Evolutionary conservation across 1,284 basidiomycete species (phyloP).

Genomic region (Leccinum insigne): DNA sequence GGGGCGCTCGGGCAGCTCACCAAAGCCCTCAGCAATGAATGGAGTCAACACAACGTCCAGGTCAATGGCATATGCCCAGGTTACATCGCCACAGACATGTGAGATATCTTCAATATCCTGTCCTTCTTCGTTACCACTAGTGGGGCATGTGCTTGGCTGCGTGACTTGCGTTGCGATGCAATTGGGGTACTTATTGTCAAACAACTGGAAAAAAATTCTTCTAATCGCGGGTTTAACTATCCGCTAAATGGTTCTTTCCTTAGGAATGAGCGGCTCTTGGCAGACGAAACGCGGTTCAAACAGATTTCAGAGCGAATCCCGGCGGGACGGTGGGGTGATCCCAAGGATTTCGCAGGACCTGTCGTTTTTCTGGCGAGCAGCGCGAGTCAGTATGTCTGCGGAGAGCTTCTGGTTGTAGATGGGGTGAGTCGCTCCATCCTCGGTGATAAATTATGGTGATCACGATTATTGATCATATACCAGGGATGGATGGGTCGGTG

Average conservation of each 20-base stretch:
- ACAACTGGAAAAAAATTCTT: background rate
- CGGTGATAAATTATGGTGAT: slow-evolving; percentile 15
- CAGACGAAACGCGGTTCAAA: slow-evolving; percentile 71
- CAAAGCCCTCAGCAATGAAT: slow-evolving; percentile 62
- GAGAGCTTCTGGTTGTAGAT: slow-evolving; percentile 82
- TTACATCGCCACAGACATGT: slow-evolving; percentile 92
- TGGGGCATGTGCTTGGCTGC: background rate
- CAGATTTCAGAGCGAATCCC: slow-evolving; percentile 95
- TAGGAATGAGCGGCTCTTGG: slow-evolving; percentile 80
- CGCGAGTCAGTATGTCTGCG: slow-evolving; percentile 90
- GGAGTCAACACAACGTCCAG: slow-evolving; percentile 83
- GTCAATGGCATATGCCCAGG: slow-evolving; percentile 93
- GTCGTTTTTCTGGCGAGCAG: slow-evolving; percentile 87
- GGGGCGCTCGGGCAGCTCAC: slow-evolving; percentile 85
- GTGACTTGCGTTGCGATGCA: slow-evolving; percentile 8
- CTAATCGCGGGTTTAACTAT: slow-evolving; percentile 16
- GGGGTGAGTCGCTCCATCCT: slow-evolving; percentile 47
- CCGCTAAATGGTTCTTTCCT: slow-evolving; percentile 21
- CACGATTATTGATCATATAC: slow-evolving; percentile 10
- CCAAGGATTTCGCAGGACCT: slow-evolving; percentile 89
- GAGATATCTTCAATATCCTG: slow-evolving; percentile 31
- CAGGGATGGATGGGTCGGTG: slow-evolving; percentile 72
- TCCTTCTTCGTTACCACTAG: slow-evolving; percentile 3
- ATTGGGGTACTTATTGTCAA: slow-evolving; percentile 10
- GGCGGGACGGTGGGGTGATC: slow-evolving; percentile 88